phyloP scores from a whole-genome alignment of 2,329 filamentous ascomycete species.

The Ophiosphaerella korrae region DNA sequence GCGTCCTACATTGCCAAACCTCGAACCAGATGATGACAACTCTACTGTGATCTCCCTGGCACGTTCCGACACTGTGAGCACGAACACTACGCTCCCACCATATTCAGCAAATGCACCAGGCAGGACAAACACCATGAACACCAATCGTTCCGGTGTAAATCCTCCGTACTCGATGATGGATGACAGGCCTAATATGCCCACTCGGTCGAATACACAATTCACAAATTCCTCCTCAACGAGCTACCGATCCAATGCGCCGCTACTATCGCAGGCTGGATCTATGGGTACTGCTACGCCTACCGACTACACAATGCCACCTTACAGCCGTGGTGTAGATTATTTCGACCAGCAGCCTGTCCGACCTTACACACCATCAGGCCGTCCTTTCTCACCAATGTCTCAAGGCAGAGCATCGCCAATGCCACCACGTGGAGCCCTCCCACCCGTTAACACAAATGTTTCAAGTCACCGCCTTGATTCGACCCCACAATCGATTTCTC shows the following conservation, averaged over 20 bases:
- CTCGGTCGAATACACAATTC: conserved; percentile 57
- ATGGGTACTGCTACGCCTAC: conserved; percentile 57
- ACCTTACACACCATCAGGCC: conserved; percentile 28
- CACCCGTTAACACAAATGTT: conserved; percentile 39
- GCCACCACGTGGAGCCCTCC: conserved; percentile 30
- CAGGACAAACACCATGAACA: conserved; percentile 53
- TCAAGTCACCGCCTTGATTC: conserved; percentile 28
- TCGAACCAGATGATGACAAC: conserved; percentile 50
- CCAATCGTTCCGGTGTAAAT: conserved; percentile 31
- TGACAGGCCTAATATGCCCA: conserved; percentile 43
- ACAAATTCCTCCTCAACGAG: conserved; percentile 61
- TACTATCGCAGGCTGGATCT: conserved; percentile 63
- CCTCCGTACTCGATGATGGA: conserved; percentile 51
- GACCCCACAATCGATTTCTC: conserved; percentile 28
- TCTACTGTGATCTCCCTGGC: conserved; percentile 37
- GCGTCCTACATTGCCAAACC: conserved; percentile 49
- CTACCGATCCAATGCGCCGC: conserved; percentile 67
- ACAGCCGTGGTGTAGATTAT: conserved; percentile 36
- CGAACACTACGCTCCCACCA: conserved; percentile 50
- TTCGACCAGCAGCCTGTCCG: conserved; percentile 27
- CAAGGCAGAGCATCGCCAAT: conserved; percentile 37
- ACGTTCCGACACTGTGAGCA: conserved; percentile 41
- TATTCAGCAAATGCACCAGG: conserved; percentile 59
- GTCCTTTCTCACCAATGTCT: conserved; percentile 37
- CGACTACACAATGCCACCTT: conserved; percentile 34